Conservation (phyloP, 345 rosid genomes). For the Citrus maxima region DNA sequence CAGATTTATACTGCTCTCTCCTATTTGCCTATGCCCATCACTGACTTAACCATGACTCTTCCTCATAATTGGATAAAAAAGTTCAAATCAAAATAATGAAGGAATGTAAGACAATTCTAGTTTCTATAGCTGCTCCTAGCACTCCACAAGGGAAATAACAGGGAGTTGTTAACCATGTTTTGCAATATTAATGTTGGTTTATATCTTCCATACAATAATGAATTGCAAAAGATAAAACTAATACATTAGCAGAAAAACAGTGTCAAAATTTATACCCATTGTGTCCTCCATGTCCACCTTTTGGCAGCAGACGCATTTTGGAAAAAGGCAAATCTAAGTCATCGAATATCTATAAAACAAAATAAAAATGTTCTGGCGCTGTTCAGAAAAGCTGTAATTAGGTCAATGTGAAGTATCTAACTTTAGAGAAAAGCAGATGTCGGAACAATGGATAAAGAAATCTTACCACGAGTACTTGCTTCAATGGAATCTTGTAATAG, state of each 20-base stretch:
- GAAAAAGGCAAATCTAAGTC: constrained; percentile 95
- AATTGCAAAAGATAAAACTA: background rate
- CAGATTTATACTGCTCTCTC: background rate
- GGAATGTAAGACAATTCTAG: background rate
- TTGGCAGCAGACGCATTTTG: constrained; percentile 82
- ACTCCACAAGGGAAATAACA: too few relatives aligned
- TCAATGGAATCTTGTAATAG: constrained; percentile 83
- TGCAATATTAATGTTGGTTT: background rate
- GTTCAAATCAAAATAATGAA: background rate
- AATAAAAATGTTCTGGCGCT: constrained; percentile 2
- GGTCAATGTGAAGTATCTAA: background rate
- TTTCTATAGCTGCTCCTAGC: background rate
- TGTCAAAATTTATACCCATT: constrained; percentile 62
- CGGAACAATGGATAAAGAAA: background rate
- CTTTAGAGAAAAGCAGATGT: background rate
- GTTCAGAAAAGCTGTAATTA: background rate
- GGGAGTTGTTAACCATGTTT: background rate
- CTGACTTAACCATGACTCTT: background rate
- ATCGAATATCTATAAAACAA: constrained; percentile 63
- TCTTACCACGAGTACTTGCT: constrained; percentile 89
- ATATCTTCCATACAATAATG: background rate
- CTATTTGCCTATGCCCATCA: background rate
- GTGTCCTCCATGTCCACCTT: constrained; percentile 99
- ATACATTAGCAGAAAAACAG: background rate
- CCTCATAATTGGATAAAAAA: background rate